phyloP scores from a whole-genome alignment of 1,284 basidiomycete genomes.

The Moniliophthora roreri region DNA sequence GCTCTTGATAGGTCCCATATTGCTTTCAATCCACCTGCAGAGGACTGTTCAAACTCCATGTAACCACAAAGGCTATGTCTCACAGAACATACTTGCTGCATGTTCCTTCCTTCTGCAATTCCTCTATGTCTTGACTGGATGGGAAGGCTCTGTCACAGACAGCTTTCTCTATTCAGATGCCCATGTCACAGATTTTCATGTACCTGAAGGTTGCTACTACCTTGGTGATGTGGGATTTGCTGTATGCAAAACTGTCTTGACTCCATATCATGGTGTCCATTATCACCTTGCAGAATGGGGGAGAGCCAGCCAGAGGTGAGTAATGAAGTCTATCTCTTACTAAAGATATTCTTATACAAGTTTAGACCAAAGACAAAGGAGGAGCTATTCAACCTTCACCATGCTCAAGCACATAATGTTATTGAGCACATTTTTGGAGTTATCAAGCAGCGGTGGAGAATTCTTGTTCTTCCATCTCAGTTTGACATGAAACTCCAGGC shows the following conservation, averaged over 20 bases:
- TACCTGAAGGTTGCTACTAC: too few species aligned
- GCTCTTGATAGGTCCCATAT: too few species aligned
- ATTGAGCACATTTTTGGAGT: neutral
- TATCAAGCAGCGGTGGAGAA: neutral
- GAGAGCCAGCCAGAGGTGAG: conserved; percentile 13
- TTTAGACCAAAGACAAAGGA: conserved; percentile 2
- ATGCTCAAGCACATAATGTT: neutral
- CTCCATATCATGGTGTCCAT: conserved; percentile 27
- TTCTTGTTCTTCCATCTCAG: neutral
- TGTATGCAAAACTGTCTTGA: conserved; percentile 28
- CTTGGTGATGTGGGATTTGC: conserved; percentile 40
- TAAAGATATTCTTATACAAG: neutral
- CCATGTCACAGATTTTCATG: too few species aligned
- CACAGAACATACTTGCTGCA: too few species aligned
- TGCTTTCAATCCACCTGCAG: too few species aligned
- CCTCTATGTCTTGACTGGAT: too few species aligned
- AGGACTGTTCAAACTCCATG: too few species aligned
- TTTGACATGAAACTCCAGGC: neutral
- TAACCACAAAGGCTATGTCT: too few species aligned
- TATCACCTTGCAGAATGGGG: conserved; percentile 37
- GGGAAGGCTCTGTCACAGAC: too few species aligned
- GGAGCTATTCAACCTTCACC: conserved; percentile 10
- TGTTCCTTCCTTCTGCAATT: too few species aligned
- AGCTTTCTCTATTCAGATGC: too few species aligned
- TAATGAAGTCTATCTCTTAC: too few species aligned